Evolutionary conservation across 768 basidiomycete genomes (phyloP).

Genomic region (Lenzites betulinus): DNA sequence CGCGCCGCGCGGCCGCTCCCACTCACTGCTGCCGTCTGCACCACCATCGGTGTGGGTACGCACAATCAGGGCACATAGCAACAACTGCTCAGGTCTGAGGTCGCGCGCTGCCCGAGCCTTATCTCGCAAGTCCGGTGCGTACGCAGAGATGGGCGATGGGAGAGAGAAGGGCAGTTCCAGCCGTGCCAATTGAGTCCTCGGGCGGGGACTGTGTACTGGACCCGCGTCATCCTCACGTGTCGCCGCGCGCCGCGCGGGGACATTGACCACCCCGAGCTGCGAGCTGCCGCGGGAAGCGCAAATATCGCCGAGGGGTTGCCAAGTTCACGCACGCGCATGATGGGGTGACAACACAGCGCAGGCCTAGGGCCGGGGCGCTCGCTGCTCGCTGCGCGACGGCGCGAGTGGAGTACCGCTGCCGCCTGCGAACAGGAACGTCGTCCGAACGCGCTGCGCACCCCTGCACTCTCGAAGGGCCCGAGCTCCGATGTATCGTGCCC

Average conservation of each 20-base stretch:
- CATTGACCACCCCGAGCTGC: background rate
- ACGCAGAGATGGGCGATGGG: no score
- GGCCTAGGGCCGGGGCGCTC: no score
- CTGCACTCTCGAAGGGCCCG: background rate
- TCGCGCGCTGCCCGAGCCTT: no score
- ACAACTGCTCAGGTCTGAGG: background rate
- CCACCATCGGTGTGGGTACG: background rate
- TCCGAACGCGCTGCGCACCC: no score
- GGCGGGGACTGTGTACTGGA: background rate
- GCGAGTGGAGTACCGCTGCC: background rate
- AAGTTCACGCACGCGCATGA: background rate
- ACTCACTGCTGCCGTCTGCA: background rate
- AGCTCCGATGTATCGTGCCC: slow-evolving; percentile 1
- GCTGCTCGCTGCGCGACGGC: background rate
- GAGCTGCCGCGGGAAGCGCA: no score
- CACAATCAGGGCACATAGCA: no score
- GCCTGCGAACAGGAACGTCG: no score
- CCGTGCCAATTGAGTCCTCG: slow-evolving; percentile 7
- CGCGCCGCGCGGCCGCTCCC: background rate
- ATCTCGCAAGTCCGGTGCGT: no score
- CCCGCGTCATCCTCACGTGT: no score
- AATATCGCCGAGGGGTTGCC: background rate
- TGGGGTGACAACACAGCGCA: no score
- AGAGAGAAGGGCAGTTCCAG: background rate
- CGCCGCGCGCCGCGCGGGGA: background rate